phyloP scores from a whole-genome alignment of 2,329 filamentous ascomycete genomes.

The Neofusicoccum sp. region DNA sequence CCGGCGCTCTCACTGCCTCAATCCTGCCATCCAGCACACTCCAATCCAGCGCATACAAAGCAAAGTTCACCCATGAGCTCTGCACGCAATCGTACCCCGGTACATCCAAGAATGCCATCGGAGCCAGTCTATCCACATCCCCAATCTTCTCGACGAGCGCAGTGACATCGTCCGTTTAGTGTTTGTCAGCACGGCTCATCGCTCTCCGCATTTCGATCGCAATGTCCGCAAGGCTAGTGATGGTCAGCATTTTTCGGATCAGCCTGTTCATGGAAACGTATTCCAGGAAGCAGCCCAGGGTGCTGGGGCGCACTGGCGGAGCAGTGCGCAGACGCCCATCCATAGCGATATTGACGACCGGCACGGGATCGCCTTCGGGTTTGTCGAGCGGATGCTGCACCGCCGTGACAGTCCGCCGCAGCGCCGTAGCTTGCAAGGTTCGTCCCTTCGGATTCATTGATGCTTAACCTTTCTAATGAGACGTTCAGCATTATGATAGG shows the following conservation, averaged over 20 bases:
- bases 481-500: too few relatives aligned
- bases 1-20: background rate
- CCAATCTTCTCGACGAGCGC: background rate
- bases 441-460: background rate
- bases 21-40: background rate
- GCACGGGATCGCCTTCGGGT: background rate
- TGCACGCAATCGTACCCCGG: background rate
- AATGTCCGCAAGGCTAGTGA: background rate
- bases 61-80: conserved; percentile 1
- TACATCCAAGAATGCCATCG: conserved; percentile 1
- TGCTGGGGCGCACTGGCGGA: background rate
- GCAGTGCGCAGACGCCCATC: background rate
- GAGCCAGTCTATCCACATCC: background rate
- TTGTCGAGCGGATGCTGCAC: conserved; percentile 3
- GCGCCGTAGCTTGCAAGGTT: too few relatives aligned
- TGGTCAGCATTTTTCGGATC: background rate
- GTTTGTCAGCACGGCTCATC: background rate
- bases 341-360: background rate
- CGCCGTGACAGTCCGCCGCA: conserved; percentile 8
- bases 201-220: background rate
- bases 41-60: conserved; percentile 5
- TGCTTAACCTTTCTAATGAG: too few relatives aligned
- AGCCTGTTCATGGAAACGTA: background rate
- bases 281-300: conserved; percentile 4
- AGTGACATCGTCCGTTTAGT: background rate